Conservation (phyloP, 1,284 basidiomycete genomes). For the Fomitopsis palustris region DNA sequence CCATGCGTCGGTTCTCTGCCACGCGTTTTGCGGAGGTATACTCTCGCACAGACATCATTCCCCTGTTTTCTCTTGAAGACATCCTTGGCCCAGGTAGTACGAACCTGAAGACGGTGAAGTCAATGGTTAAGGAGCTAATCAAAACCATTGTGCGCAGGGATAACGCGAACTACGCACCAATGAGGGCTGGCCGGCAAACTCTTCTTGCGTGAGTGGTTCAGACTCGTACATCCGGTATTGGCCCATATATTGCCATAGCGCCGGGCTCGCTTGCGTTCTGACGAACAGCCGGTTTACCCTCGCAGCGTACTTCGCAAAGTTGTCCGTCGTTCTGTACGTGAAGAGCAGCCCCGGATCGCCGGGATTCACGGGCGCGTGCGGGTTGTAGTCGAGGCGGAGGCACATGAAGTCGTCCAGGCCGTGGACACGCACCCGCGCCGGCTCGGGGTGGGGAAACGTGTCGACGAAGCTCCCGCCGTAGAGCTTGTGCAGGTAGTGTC, state of each 20-base stretch:
- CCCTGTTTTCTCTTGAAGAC: background rate
- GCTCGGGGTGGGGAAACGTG: slow-evolving; percentile 1
- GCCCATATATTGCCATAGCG: slow-evolving; percentile 4
- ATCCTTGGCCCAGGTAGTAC: background rate
- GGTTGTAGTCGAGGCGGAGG: background rate
- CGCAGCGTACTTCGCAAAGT: background rate
- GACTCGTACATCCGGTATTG: slow-evolving; percentile 2
- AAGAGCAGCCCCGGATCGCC: slow-evolving; percentile 4
- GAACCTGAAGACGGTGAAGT: background rate
- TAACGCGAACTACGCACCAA: background rate
- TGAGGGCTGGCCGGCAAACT: background rate
- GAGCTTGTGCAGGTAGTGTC: background rate
- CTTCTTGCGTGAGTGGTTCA: background rate
- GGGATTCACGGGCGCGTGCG: slow-evolving; percentile 4
- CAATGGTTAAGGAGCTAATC: background rate
- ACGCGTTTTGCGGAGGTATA: background rate
- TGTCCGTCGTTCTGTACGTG: background rate
- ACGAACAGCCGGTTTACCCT: slow-evolving; percentile 4
- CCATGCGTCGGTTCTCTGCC: background rate
- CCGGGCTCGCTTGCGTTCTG: background rate
- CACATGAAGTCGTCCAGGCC: slow-evolving; percentile 7
- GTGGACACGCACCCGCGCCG: background rate
- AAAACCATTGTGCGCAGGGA: background rate
- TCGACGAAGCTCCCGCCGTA: slow-evolving; percentile 7
- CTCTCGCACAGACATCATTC: background rate